Conservation (phyloP, 225 moss, liverwort and hornwort species). For the Physcomitrium patens region DNA sequence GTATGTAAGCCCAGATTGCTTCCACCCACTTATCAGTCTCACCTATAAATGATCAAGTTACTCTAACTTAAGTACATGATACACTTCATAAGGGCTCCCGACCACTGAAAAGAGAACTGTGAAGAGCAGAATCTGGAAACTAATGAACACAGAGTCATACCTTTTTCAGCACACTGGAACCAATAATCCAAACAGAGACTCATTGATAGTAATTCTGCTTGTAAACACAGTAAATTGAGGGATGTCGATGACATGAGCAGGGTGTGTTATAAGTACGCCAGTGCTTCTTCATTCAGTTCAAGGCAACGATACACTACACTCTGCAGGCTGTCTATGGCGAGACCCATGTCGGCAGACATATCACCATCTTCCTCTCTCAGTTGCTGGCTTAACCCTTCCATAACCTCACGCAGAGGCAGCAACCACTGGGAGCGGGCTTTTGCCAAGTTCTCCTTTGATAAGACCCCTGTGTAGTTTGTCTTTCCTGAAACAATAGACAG, state of each 20-base stretch:
- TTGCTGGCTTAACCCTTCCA: constrained; percentile 30
- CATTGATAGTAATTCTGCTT: no score
- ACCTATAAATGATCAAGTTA: no score
- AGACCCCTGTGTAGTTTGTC: constrained; percentile 67
- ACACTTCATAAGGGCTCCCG: no score
- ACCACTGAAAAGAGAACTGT: no score
- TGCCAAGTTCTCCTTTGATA: constrained; percentile 54
- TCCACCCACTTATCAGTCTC: no score
- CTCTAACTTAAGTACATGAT: no score
- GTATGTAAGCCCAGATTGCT: no score
- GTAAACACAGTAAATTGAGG: neutral
- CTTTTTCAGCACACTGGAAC: neutral
- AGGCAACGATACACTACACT: constrained; percentile 68
- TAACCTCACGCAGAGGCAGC: constrained; percentile 53
- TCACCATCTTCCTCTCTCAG: constrained; percentile 36
- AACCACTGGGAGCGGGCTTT: constrained; percentile 61
- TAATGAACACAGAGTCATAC: no score
- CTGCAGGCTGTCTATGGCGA: constrained; percentile 57
- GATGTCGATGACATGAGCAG: neutral
- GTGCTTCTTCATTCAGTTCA: constrained; percentile 58
- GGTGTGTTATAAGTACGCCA: constrained; percentile 18
- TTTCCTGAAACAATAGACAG: constrained; percentile 46
- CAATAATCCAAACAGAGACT: neutral
- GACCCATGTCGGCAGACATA: constrained; percentile 34
- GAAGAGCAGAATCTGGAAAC: no score